Evolutionary conservation across 768 basidiomycete genomes (phyloP).

Genomic region (Terana coerulea): DNA sequence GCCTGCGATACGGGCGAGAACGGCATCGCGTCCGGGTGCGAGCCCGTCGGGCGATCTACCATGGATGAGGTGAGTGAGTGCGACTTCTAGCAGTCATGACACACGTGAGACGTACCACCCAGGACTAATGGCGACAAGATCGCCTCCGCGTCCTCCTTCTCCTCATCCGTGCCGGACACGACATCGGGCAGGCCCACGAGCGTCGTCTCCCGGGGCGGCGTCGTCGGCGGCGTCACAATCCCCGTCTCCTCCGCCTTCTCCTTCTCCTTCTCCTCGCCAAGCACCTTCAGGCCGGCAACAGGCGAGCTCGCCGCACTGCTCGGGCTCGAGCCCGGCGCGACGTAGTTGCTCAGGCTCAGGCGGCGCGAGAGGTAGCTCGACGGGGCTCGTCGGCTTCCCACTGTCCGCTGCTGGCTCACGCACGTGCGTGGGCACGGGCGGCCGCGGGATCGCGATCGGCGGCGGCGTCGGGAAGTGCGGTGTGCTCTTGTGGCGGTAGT

Average conservation of each 20-base stretch:
- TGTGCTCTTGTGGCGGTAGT: neutral
- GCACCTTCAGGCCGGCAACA: neutral
- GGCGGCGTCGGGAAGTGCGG: conserved; percentile 5
- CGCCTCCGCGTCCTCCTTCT: conserved; percentile 7
- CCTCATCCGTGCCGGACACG: neutral
- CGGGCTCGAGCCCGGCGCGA: conserved; percentile 32
- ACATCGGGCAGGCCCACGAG: neutral
- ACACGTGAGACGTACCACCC: conserved; percentile 13
- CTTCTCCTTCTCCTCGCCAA: neutral
- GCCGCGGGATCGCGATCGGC: neutral
- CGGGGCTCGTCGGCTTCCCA: conserved; percentile 9
- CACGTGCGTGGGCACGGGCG: too few relatives aligned
- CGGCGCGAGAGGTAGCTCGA: conserved; percentile 20
- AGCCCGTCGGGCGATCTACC: neutral
- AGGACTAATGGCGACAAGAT: conserved; percentile 13
- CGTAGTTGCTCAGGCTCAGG: conserved; percentile 48
- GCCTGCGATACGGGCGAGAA: conserved; percentile 5
- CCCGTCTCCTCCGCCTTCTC: neutral
- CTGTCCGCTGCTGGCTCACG: neutral
- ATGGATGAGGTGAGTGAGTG: neutral
- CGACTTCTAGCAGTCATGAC: conserved; percentile 4
- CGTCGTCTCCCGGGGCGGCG: conserved; percentile 16
- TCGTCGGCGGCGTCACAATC: conserved; percentile 25
- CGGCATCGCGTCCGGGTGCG: conserved; percentile 4
- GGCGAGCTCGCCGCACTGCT: neutral